Conservation (phyloP, 2,329 filamentous ascomycete species). For the Aureobasidium leucospermi region DNA sequence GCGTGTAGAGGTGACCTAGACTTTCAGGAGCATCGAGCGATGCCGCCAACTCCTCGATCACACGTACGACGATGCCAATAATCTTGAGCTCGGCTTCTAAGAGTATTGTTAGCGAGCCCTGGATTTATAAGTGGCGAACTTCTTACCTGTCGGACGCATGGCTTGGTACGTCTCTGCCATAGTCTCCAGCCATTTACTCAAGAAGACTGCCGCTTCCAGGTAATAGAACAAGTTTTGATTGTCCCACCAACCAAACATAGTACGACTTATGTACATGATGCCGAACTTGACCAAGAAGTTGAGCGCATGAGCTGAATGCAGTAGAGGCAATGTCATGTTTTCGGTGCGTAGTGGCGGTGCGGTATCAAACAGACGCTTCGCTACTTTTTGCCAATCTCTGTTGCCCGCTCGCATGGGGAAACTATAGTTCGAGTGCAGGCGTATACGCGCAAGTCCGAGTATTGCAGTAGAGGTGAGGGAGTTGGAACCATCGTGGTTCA, state of each 20-base stretch:
- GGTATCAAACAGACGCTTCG: background rate
- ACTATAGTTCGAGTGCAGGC: background rate
- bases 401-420: background rate
- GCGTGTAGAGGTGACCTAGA: background rate
- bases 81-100: background rate
- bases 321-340: background rate
- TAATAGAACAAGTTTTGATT: background rate
- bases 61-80: background rate
- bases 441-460: background rate
- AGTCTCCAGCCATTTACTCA: background rate
- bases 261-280: background rate
- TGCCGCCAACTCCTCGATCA: background rate
- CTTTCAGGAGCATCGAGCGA: background rate
- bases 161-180: no score
- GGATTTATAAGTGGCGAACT: no score
- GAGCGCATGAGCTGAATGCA: background rate
- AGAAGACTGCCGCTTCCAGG: background rate
- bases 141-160: no score
- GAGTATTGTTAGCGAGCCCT: no score
- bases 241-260: background rate
- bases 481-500: background rate
- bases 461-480: background rate
- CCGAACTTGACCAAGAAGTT: background rate
- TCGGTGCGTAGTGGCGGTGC: background rate
- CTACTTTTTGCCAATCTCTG: background rate